phyloP scores from a whole-genome alignment of 164 flowering plant species.

The Tetracentron sinense region DNA sequence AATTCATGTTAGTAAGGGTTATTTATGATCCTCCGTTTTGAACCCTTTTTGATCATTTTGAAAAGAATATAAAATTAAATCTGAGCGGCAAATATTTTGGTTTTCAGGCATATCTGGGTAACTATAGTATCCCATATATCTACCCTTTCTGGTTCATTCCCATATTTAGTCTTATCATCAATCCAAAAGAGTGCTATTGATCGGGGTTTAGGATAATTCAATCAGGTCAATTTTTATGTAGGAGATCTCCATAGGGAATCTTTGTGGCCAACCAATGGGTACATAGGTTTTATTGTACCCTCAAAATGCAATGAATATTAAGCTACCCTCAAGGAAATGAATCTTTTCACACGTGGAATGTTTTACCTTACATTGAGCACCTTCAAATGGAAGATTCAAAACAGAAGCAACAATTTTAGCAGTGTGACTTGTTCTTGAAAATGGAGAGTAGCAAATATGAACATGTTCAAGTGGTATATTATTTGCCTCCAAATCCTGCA shows the following conservation, averaged over 20 bases:
- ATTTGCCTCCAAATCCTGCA: conserved; percentile 66
- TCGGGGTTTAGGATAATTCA: too few relatives aligned
- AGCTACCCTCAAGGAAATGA: background rate
- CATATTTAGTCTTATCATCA: too few relatives aligned
- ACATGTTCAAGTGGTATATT: conserved; percentile 57
- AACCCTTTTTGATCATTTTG: too few relatives aligned
- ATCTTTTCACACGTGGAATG: background rate
- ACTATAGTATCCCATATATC: too few relatives aligned
- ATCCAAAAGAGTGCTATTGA: too few relatives aligned
- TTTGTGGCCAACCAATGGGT: background rate
- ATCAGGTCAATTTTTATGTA: too few relatives aligned
- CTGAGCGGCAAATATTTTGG: too few relatives aligned
- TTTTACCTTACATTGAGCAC: conserved; percentile 72
- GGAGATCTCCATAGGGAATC: background rate
- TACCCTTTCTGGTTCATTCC: too few relatives aligned
- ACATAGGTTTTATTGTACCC: background rate
- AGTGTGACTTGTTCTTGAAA: conserved; percentile 81
- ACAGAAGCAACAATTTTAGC: conserved; percentile 74
- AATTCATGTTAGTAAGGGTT: too few relatives aligned
- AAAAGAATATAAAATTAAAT: too few relatives aligned
- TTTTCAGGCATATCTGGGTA: too few relatives aligned
- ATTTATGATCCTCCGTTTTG: too few relatives aligned
- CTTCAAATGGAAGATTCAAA: conserved; percentile 66
- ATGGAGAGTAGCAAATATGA: conserved; percentile 92
- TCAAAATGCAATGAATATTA: background rate